A percentile compares a stretch with the other conserved stretches of the same genome.
phyloP scores from a whole-genome alignment of 1,284 basidiomycete species.

The Cutaneotrichosporon mucoides region DNA sequence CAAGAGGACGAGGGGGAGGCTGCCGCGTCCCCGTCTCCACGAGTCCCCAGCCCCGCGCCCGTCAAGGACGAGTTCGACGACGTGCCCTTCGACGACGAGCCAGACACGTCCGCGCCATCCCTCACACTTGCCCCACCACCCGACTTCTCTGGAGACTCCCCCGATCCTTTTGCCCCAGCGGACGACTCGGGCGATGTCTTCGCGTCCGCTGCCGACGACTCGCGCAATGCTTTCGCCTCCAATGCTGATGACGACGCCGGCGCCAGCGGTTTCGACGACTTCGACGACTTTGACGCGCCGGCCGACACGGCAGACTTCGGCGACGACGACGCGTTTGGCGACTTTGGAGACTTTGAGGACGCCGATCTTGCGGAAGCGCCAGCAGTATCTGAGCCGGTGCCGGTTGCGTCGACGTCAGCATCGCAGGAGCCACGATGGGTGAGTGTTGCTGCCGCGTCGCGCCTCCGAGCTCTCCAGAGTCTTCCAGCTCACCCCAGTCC shows the following conservation, averaged over 20 bases:
- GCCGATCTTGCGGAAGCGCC: constrained; percentile 47
- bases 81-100: background rate
- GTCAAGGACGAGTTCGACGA: background rate
- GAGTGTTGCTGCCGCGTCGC: background rate
- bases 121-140: no score
- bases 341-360: constrained; percentile 66
- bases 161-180: background rate
- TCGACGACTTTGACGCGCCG: constrained; percentile 51
- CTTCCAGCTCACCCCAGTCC: constrained; percentile 52
- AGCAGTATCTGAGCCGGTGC: constrained; percentile 52
- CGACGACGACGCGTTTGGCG: constrained; percentile 48
- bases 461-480: background rate
- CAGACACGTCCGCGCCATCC: no score
- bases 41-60: background rate
- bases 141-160: background rate
- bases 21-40: constrained; percentile 1
- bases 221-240: background rate
- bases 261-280: constrained; percentile 65
- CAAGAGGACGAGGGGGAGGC: constrained; percentile 12
- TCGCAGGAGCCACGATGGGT: constrained; percentile 16
- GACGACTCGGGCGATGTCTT: background rate
- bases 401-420: constrained; percentile 7
- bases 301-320: constrained; percentile 16
- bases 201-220: no score
- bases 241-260: constrained; percentile 50